These are phyloP conservation scores for Marasmius oreades DNA, from an alignment of 1,284 basidiomycete genomes.

Conservation along the genomic window DNA sequence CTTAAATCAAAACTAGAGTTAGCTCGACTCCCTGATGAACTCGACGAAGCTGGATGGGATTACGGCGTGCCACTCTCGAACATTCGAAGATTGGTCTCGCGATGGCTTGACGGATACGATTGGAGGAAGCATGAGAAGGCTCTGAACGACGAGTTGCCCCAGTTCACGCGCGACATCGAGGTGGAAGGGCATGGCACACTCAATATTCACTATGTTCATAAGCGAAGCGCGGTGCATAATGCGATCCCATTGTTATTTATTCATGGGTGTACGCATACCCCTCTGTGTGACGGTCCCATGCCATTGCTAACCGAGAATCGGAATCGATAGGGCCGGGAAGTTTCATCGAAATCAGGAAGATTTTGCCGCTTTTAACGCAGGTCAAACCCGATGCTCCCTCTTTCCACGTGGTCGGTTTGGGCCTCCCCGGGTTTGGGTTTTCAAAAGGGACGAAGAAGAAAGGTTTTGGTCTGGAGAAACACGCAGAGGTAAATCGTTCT, in stretches of 20 bases:
- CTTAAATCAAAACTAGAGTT: neutral
- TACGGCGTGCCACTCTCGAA: too few species aligned
- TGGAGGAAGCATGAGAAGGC: neutral
- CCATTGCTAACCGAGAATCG: neutral
- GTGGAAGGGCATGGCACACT: neutral
- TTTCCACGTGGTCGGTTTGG: constrained; percentile 55
- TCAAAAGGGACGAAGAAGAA: constrained; percentile 37
- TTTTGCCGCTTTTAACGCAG: constrained; percentile 45
- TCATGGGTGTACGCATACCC: constrained; percentile 39
- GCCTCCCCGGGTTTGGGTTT: constrained; percentile 54
- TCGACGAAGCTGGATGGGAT: neutral
- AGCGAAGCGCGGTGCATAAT: constrained; percentile 24
- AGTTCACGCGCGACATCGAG: neutral
- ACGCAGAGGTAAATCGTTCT: constrained; percentile 33
- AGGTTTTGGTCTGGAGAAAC: constrained; percentile 25
- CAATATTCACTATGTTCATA: constrained; percentile 28
- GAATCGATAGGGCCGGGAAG: constrained; percentile 57
- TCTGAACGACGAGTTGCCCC: neutral
- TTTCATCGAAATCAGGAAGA: constrained; percentile 52
- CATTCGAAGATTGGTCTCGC: neutral
- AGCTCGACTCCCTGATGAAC: neutral
- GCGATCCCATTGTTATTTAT: constrained; percentile 46
- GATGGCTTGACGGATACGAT: neutral
- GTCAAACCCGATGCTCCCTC: constrained; percentile 41
- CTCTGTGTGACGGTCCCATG: neutral